A percentile compares a stretch with the other conserved stretches of the same genome.
Conservation (phyloP, 2,329 filamentous ascomycete species). For the Lomentospora prolificans region DNA sequence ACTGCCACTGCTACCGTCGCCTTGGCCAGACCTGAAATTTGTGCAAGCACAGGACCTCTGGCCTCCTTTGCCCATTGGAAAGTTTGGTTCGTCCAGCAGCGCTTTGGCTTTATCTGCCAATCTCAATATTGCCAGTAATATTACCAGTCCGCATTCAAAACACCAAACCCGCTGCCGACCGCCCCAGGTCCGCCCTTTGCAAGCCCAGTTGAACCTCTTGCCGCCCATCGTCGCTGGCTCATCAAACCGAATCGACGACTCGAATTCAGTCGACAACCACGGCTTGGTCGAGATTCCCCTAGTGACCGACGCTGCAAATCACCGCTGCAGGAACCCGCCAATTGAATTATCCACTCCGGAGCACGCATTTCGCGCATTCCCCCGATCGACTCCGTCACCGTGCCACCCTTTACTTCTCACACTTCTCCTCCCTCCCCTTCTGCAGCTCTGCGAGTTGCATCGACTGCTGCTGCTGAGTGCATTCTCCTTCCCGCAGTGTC, state of each 20-base stretch:
- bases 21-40: no score
- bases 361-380: not conserved
- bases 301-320: not conserved
- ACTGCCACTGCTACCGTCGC: not conserved
- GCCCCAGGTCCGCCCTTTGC: not conserved
- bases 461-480: conserved; percentile 9
- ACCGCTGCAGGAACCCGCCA: conserved; percentile 2
- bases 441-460: conserved; percentile 8
- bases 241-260: conserved; percentile 3
- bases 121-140: conserved; percentile 1
- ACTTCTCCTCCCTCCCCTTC: conserved; percentile 3
- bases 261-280: not conserved
- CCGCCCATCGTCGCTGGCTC: conserved; percentile 2
- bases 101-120: conserved; percentile 1
- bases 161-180: not conserved
- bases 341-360: conserved; percentile 1
- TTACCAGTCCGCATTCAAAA: not conserved
- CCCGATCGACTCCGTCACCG: conserved; percentile 14
- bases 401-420: conserved; percentile 8
- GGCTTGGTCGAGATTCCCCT: not conserved
- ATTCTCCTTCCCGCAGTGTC: not conserved
- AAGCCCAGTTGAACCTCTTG: not conserved
- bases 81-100: not conserved
- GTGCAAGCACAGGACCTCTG: no score
- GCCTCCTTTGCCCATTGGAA: not conserved